phyloP scores from a whole-genome alignment of 2,329 filamentous ascomycete genomes.

The Paraphaeosphaeria minitans region DNA sequence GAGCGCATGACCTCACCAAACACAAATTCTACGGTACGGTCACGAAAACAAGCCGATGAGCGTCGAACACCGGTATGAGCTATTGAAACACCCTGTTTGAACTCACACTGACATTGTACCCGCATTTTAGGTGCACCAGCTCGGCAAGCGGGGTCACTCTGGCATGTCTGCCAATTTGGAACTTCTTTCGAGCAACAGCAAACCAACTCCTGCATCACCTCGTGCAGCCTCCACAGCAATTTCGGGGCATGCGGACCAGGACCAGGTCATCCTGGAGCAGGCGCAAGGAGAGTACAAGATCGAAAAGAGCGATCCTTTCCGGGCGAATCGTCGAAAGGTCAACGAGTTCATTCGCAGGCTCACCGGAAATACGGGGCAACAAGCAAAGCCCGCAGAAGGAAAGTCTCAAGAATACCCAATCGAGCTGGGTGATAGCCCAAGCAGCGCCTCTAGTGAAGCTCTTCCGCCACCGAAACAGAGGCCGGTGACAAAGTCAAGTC shows the following conservation, averaged over 20 bases:
- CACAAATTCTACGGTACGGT: background rate
- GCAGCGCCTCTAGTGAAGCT: background rate
- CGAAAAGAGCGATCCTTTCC: slow-evolving; percentile 37
- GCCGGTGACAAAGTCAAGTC: background rate
- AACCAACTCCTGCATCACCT: slow-evolving; percentile 49
- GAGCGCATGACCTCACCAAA: background rate
- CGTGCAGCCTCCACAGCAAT: slow-evolving; percentile 46
- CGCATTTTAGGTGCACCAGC: background rate
- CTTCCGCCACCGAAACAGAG: background rate
- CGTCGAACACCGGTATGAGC: slow-evolving; percentile 10
- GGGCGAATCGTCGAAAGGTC: slow-evolving; percentile 13
- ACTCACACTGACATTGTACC: too few relatives aligned
- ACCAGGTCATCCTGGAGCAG: slow-evolving; percentile 37
- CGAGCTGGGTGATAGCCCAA: slow-evolving; percentile 1
- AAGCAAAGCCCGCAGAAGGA: background rate
- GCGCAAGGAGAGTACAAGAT: slow-evolving; percentile 32
- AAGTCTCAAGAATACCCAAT: slow-evolving; percentile 2
- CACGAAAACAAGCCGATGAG: background rate
- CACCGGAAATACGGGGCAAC: slow-evolving; percentile 22
- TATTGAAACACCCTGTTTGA: too few relatives aligned
- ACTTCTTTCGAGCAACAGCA: slow-evolving; percentile 50
- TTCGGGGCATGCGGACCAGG: slow-evolving; percentile 42
- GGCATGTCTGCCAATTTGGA: slow-evolving; percentile 18
- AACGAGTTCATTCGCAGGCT: slow-evolving; percentile 35
- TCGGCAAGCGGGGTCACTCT: slow-evolving; percentile 6